Percentiles rank a stretch among this genome's conserved stretches.
Evolutionary conservation across 768 basidiomycete species (phyloP).

Genomic region (Leccinum arenicola): DNA sequence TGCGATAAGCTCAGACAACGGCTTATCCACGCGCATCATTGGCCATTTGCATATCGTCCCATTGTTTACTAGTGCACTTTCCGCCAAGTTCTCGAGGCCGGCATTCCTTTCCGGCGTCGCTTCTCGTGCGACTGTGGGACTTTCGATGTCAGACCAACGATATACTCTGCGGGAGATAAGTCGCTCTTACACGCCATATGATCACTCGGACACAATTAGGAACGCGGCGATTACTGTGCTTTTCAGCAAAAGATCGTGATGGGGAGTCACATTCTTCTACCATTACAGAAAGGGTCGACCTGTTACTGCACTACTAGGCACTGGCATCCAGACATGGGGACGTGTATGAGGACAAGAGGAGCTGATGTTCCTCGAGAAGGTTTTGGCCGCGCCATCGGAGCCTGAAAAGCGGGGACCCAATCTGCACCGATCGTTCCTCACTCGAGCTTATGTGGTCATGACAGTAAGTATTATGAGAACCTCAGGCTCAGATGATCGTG

Average conservation of each 20-base stretch:
- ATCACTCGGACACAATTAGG: not conserved
- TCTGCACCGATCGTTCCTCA: too few relatives aligned
- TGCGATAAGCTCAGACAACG: not conserved
- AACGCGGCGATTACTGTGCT: not conserved
- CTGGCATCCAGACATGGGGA: too few relatives aligned
- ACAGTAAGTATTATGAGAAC: too few relatives aligned
- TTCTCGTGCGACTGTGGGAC: not conserved
- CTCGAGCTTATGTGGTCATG: too few relatives aligned
- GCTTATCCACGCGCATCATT: not conserved
- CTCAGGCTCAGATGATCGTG: too few relatives aligned
- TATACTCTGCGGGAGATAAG: not conserved
- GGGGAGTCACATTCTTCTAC: not conserved
- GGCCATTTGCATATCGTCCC: not conserved
- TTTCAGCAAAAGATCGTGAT: not conserved
- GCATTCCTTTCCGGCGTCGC: not conserved
- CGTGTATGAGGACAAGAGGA: too few relatives aligned
- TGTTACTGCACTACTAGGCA: not conserved
- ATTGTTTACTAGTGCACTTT: not conserved
- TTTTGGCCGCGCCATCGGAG: too few relatives aligned
- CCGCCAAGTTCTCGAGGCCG: too few relatives aligned
- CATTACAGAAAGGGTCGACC: not conserved
- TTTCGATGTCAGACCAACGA: not conserved
- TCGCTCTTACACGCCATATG: not conserved
- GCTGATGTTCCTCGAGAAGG: too few relatives aligned
- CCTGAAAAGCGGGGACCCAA: too few relatives aligned